Conservation (phyloP, 2,329 filamentous ascomycete species). For the Colletotrichum sojae region DNA sequence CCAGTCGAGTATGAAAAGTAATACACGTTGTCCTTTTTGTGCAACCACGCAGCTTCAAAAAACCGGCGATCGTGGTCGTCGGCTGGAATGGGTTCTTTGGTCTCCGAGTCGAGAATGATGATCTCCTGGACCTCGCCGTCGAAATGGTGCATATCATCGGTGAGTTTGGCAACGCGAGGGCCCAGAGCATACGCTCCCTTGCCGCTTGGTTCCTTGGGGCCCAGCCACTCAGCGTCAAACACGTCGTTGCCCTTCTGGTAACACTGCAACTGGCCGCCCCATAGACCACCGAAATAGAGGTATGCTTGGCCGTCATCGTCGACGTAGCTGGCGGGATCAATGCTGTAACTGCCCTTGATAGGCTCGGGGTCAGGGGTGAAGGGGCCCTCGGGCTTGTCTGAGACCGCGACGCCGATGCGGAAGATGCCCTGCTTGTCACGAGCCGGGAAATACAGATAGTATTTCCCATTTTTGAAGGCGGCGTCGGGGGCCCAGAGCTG, state of each 20-base stretch:
- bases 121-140: conserved; percentile 69
- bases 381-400: conserved; percentile 76
- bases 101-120: conserved; percentile 74
- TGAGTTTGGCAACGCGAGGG: conserved; percentile 76
- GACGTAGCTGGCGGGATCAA: conserved; percentile 83
- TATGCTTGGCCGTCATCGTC: conserved; percentile 63
- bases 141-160: conserved; percentile 76
- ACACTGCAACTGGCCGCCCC: conserved; percentile 86
- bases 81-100: conserved; percentile 70
- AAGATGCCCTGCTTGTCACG: conserved; percentile 79
- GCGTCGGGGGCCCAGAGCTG: conserved; percentile 88
- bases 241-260: conserved; percentile 69
- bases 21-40: conserved; percentile 78
- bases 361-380: conserved; percentile 75
- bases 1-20: conserved; percentile 86
- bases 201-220: conserved; percentile 72
- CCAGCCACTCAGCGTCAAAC: conserved; percentile 70
- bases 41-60: conserved; percentile 87
- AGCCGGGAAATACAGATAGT: conserved; percentile 84
- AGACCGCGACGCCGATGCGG: conserved; percentile 80
- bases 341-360: conserved; percentile 80
- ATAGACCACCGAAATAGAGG: conserved; percentile 82
- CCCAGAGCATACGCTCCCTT: conserved; percentile 70
- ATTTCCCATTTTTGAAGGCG: conserved; percentile 76
- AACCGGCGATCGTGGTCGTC: conserved; percentile 82